phyloP scores from a whole-genome alignment of 345 rosid genomes.

The Populus ilicifolia region DNA sequence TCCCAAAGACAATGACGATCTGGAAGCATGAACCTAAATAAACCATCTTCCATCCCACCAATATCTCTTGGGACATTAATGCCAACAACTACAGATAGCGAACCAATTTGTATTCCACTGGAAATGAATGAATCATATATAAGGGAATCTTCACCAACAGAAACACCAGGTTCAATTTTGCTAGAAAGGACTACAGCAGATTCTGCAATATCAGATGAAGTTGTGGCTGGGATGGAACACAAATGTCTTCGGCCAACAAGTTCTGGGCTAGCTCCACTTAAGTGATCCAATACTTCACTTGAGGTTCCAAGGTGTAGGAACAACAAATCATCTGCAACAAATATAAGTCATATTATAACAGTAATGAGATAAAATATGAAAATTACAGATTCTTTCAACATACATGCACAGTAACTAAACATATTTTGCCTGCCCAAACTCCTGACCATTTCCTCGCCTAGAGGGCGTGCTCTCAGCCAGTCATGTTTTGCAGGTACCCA shows the following conservation, averaged over 20 bases:
- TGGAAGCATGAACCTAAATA: slow-evolving; percentile 74
- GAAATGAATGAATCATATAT: slow-evolving; percentile 73
- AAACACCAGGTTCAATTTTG: slow-evolving; percentile 76
- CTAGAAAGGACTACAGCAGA: slow-evolving; percentile 85
- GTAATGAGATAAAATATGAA: slow-evolving; percentile 1
- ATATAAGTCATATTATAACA: slow-evolving; percentile 5
- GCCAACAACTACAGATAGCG: slow-evolving; percentile 84
- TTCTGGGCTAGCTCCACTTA: slow-evolving; percentile 69
- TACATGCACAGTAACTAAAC: slow-evolving; percentile 87
- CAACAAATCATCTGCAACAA: slow-evolving; percentile 65
- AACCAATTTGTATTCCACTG: slow-evolving; percentile 78
- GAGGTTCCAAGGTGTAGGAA: slow-evolving; percentile 98
- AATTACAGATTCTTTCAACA: slow-evolving; percentile 24
- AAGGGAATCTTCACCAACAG: slow-evolving; percentile 92
- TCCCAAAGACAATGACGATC: slow-evolving; percentile 98
- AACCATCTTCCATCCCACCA: slow-evolving; percentile 30
- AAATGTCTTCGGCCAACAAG: slow-evolving; percentile 89
- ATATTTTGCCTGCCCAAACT: slow-evolving; percentile 69
- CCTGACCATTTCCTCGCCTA: slow-evolving; percentile 65
- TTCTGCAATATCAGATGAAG: slow-evolving; percentile 82
- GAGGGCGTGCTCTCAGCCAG: slow-evolving; percentile 65
- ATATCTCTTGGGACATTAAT: slow-evolving; percentile 51
- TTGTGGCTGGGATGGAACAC: slow-evolving; percentile 90
- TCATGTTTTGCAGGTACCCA: slow-evolving; percentile 96
- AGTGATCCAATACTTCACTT: slow-evolving; percentile 92